These are phyloP conservation scores for Cutaneotrichosporon cavernicola DNA, from an alignment of 1,284 basidiomycete species.

Conservation along the genomic window DNA sequence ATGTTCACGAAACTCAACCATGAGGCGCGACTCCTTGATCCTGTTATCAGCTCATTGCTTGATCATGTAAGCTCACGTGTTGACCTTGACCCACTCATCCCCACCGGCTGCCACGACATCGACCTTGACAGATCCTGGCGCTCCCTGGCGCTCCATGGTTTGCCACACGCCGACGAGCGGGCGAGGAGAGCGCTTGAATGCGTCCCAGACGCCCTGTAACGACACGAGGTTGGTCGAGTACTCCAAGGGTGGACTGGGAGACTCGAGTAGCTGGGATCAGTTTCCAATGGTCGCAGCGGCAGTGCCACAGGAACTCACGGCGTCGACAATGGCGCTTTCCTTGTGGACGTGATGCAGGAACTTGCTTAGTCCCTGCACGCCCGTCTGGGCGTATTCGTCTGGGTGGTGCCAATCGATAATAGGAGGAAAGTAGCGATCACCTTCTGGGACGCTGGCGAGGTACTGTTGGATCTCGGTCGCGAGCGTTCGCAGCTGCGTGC, in stretches of 20 bases:
- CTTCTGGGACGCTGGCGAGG: background rate
- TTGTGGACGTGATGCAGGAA: conserved; percentile 35
- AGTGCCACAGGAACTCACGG: conserved; percentile 24
- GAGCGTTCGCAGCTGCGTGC: conserved; percentile 10
- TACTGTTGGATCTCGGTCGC: conserved; percentile 19
- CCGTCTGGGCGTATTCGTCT: conserved; percentile 33
- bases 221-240: conserved; percentile 41
- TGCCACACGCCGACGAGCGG: conserved; percentile 40
- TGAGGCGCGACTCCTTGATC: conserved; percentile 69
- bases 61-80: conserved; percentile 64
- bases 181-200: conserved; percentile 34
- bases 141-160: conserved; percentile 29
- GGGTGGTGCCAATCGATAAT: conserved; percentile 47
- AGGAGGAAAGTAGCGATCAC: conserved; percentile 35
- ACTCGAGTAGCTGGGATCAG: conserved; percentile 13
- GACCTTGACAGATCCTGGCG: conserved; percentile 51
- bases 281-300: background rate
- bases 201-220: conserved; percentile 45
- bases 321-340: conserved; percentile 38
- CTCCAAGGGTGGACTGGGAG: conserved; percentile 30
- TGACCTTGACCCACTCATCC: conserved; percentile 73
- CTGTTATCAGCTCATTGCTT: conserved; percentile 51
- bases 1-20: conserved; percentile 77
- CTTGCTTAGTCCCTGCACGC: conserved; percentile 38
- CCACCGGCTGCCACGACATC: conserved; percentile 74